Evolutionary conservation across 371 early-diverging fungal species (phyloP).

Genomic region (Mortierella sp.): DNA sequence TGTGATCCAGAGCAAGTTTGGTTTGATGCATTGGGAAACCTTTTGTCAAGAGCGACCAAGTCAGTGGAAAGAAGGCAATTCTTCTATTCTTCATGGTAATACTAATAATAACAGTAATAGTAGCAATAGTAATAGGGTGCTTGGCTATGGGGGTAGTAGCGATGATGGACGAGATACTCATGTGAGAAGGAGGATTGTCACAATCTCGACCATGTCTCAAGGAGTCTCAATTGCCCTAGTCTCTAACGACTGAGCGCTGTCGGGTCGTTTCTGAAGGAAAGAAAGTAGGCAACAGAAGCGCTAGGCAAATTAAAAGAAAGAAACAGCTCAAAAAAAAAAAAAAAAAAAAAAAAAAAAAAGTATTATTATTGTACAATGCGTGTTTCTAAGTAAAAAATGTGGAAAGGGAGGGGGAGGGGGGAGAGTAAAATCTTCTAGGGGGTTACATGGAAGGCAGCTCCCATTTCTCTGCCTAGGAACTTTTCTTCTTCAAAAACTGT

Average conservation of each 20-base stretch:
- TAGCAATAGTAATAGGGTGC: neutral
- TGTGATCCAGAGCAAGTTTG: slow-evolving; percentile 10
- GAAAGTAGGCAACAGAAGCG: neutral
- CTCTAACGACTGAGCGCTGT: neutral
- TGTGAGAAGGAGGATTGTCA: slow-evolving; percentile 1
- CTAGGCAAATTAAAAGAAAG: neutral
- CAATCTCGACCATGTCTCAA: slow-evolving; percentile 27
- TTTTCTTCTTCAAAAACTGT: too few species aligned
- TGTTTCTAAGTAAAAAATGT: too few species aligned
- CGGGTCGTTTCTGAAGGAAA: neutral
- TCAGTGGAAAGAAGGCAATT: too few species aligned
- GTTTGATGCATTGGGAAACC: too few species aligned
- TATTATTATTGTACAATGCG: too few species aligned
- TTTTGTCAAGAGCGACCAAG: too few species aligned
- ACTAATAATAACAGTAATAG: neutral
- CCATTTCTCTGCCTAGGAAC: too few species aligned
- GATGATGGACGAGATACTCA: neutral
- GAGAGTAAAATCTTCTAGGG: too few species aligned
- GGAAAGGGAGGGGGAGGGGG: too few species aligned
- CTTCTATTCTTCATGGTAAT: too few species aligned
- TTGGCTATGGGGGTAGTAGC: neutral
- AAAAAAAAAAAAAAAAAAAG: neutral
- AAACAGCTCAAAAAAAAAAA: slow-evolving; percentile 6
- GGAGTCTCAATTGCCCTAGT: slow-evolving; percentile 32
- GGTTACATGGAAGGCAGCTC: too few species aligned